Evolutionary conservation across 2,329 filamentous ascomycete genomes (phyloP).

Genomic region (Fusarium brevicatenulatum): DNA sequence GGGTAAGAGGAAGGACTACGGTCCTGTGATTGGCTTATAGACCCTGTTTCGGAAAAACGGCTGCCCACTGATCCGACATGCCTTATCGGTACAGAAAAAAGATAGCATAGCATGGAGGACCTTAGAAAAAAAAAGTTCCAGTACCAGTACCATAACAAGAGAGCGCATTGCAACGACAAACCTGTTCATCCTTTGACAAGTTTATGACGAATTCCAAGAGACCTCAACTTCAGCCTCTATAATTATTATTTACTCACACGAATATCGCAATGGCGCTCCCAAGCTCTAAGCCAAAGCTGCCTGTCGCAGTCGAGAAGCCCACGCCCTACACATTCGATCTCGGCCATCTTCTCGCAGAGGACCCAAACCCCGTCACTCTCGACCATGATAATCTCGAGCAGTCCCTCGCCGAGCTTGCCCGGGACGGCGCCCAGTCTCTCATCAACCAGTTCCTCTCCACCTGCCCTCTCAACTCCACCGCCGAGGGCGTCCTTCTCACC

Average conservation of each 20-base stretch:
- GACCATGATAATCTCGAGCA: constrained; percentile 67
- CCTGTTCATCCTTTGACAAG: background rate
- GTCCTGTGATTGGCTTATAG: constrained; percentile 32
- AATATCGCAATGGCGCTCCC: constrained; percentile 49
- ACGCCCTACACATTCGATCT: constrained; percentile 95
- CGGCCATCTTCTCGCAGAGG: constrained; percentile 84
- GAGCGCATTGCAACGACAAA: constrained; percentile 11
- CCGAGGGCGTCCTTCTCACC: constrained; percentile 77
- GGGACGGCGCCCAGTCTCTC: constrained; percentile 89
- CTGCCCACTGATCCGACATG: constrained; percentile 41
- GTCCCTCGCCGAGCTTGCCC: constrained; percentile 77
- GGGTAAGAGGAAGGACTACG: background rate
- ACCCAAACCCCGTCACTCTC: constrained; percentile 82
- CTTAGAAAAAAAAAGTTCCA: constrained; percentile 43
- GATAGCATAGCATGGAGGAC: background rate
- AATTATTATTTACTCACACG: background rate
- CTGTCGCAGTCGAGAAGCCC: constrained; percentile 78
- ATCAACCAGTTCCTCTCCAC: constrained; percentile 95
- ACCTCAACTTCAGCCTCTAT: background rate
- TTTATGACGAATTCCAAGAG: background rate
- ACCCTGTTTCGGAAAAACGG: constrained; percentile 38
- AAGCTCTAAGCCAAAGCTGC: constrained; percentile 60
- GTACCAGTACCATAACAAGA: constrained; percentile 17
- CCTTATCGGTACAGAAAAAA: constrained; percentile 45
- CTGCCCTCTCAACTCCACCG: constrained; percentile 78